Base-by-base conservation (phyloP, 495 filamentous ascomycete genomes). In the Apiosordaria backusii region DNA sequence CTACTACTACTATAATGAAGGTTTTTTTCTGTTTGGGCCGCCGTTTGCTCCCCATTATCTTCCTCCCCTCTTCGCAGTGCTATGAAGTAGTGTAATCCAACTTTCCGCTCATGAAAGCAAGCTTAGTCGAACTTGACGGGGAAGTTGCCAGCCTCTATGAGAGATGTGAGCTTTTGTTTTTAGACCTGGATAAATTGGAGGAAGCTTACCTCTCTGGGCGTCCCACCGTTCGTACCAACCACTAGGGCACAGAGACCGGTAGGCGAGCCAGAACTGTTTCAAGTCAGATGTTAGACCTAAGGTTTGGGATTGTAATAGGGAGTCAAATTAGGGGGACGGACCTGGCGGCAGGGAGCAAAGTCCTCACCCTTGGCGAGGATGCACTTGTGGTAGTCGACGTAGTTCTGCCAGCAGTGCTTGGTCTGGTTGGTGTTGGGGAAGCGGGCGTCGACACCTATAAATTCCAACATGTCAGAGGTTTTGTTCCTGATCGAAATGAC, bases 331-430 rank as follows among this genome's bases (percentile, higher is more conserved):
- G 72, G 61, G 88, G 4, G 50, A 13, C 73, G 72, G 52, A 96
- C 93, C 86, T 99, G 96, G 76, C 88, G 90, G 90, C 96, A 99
- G 60, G 96, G 96, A 68, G 90, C 87, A 80, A 98, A 99, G 77
- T 98, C 96, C 83, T 99, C 96, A 79, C 96, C 96, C 87, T 98
- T 98, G 79, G 93, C 94, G 77, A 90, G 82, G 79, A 96, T 90
- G 83, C 96, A 99, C 86, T 98, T 99, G 88, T 99, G 89, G 86
- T 99, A 98, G 82, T 99, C 96, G 85, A 99, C 96, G 82, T 99
- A 99, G 86, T 99, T 95, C 76, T 97, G 93, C 93, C 93, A 97
- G 90, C 92, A 97, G 79, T 88, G 86, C 85, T 88, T 88, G 71
- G 86, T 88, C 82, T 99, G 96, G 85, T 99, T 99, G 84, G 86